A percentile compares a stretch with the other conserved stretches of the same genome.
Conservation (phyloP, 163 green algal species). For the Trebouxia gelatinosa region DNA sequence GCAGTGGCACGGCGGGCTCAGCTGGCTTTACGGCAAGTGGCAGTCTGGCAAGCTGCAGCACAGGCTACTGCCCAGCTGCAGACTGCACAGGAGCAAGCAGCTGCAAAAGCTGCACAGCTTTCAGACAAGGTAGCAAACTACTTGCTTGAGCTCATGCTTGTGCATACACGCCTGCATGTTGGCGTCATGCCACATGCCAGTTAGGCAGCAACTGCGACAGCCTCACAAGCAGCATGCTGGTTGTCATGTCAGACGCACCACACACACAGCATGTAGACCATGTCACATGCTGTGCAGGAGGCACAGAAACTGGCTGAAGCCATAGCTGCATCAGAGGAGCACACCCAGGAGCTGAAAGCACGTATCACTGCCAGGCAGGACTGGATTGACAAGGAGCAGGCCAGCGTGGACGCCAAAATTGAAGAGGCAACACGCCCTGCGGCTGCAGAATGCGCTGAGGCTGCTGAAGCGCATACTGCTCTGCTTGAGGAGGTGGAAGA, state of each 20-base stretch:
- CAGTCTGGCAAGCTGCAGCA: conserved; percentile 23
- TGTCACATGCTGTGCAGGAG: conserved; percentile 26
- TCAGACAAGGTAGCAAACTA: conserved; percentile 24
- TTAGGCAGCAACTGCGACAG: too few species aligned
- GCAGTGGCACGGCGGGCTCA: conserved; percentile 10
- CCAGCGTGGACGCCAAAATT: conserved; percentile 36
- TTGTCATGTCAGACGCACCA: too few species aligned
- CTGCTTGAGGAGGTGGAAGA: conserved; percentile 40
- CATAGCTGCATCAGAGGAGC: conserved; percentile 13
- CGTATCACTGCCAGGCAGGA: conserved; percentile 28
- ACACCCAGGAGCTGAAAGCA: conserved; percentile 27
- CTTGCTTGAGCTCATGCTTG: too few species aligned
- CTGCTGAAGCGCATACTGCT: neutral
- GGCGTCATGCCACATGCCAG: too few species aligned
- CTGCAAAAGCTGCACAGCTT: conserved; percentile 9
- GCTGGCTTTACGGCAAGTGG: conserved; percentile 27
- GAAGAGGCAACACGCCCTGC: conserved; percentile 32
- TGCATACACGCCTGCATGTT: too few species aligned
- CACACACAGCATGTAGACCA: too few species aligned
- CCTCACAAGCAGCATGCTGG: too few species aligned
- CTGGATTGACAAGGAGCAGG: conserved; percentile 27
- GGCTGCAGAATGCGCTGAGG: neutral
- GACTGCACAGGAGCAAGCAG: conserved; percentile 14
- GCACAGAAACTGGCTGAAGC: conserved; percentile 2
- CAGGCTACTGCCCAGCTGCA: conserved; percentile 12